Percentiles rank a stretch among this genome's conserved stretches.
These are phyloP conservation scores for Cardamine resedifolia DNA, from an alignment of 345 rosid genomes.

Conservation along the genomic window DNA sequence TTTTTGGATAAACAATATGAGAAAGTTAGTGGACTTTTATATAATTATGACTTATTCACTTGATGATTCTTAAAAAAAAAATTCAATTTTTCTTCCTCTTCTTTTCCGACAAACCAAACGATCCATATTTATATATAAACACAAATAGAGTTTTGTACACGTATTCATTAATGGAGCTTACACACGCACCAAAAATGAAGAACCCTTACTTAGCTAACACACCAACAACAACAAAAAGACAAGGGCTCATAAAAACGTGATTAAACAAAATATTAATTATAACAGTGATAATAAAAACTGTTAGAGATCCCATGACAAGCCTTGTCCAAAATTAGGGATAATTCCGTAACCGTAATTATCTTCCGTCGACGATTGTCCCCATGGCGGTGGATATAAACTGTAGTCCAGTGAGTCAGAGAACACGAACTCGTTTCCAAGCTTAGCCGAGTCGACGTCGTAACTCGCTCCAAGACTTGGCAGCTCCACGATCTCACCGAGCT, in stretches of 20 bases:
- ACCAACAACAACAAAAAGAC: background rate
- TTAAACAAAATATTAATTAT: constrained; percentile 17
- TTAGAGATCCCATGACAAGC: constrained; percentile 33
- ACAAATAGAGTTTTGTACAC: constrained; percentile 34
- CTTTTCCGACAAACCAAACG: constrained; percentile 35
- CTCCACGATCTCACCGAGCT: constrained; percentile 75
- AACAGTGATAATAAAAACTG: background rate
- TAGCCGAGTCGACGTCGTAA: constrained; percentile 38
- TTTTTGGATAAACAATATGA: too few relatives aligned
- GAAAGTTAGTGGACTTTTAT: constrained; percentile 30
- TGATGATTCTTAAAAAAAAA: constrained; percentile 15
- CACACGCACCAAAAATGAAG: constrained; percentile 25
- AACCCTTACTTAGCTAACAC: constrained; percentile 6
- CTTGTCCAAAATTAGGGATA: constrained; percentile 24
- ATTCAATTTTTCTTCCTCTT: constrained; percentile 7
- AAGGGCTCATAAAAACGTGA: constrained; percentile 19
- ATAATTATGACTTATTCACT: constrained; percentile 6
- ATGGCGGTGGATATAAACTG: constrained; percentile 48
- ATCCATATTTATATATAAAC: constrained; percentile 9
- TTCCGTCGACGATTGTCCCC: constrained; percentile 46
- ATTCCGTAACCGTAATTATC: constrained; percentile 36
- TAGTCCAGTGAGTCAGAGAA: constrained; percentile 49
- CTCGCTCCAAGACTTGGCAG: constrained; percentile 63
- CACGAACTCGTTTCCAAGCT: constrained; percentile 47
- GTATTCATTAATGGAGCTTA: constrained; percentile 31